phyloP scores from a whole-genome alignment of 2,329 filamentous ascomycete genomes.

The Sporothrix schenckii region DNA sequence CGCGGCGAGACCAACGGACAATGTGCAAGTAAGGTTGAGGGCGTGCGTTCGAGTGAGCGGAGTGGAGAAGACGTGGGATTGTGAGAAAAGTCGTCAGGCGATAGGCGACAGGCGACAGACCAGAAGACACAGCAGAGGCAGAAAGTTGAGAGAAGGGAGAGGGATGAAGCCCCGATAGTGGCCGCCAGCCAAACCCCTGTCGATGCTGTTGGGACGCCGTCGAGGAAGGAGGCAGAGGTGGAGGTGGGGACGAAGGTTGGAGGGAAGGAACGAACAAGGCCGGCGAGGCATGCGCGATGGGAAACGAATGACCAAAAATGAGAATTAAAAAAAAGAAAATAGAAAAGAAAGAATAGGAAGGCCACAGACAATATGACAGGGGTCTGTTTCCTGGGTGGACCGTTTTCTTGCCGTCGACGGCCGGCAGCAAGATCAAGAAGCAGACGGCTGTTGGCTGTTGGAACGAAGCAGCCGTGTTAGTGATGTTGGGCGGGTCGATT shows the following conservation, averaged over 20 bases:
- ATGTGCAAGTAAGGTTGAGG: background rate
- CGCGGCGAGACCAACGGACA: background rate
- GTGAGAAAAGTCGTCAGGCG: background rate
- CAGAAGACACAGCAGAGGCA: background rate
- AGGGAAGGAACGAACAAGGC: constrained; percentile 19
- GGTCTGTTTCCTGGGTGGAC: background rate
- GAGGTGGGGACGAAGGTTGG: background rate
- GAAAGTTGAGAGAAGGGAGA: background rate
- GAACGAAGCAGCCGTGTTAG: constrained; percentile 21
- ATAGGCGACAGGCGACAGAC: background rate
- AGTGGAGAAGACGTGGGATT: background rate
- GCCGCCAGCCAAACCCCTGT: constrained; percentile 11
- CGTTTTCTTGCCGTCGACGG: background rate
- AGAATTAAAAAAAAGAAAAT: no score
- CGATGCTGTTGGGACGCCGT: constrained; percentile 18
- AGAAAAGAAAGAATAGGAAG: background rate
- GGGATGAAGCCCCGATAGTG: constrained; percentile 26
- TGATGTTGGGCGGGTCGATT: background rate
- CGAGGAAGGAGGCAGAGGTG: constrained; percentile 8
- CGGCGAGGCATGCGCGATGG: constrained; percentile 4
- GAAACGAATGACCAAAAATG: background rate
- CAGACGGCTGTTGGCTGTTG: constrained; percentile 3
- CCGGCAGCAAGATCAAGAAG: background rate
- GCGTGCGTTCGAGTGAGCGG: background rate
- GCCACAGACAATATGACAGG: background rate